Conservation (phyloP, 768 basidiomycete species). For the Brasilioporus rufonigricans region DNA sequence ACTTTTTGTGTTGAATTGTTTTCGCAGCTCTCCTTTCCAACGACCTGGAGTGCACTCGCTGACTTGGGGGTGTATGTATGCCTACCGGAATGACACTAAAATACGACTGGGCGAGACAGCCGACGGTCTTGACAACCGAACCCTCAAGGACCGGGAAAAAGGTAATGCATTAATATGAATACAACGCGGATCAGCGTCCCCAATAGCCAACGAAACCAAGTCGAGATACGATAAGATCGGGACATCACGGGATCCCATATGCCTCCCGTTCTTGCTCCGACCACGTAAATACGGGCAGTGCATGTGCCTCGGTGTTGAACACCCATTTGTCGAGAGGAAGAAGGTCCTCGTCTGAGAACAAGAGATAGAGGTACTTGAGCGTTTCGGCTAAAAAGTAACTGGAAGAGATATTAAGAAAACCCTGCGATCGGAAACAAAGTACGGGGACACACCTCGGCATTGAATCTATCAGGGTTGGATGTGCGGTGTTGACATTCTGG, state of each 20-base stretch:
- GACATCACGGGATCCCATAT: slow-evolving; percentile 31
- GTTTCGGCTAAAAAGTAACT: slow-evolving; percentile 60
- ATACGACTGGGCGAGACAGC: too few relatives aligned
- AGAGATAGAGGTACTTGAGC: slow-evolving; percentile 70
- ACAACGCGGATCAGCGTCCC: too few relatives aligned
- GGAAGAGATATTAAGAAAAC: background rate
- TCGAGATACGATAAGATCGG: too few relatives aligned
- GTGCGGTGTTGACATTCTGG: slow-evolving; percentile 41
- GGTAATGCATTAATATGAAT: too few relatives aligned
- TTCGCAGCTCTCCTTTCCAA: background rate
- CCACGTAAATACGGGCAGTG: slow-evolving; percentile 71
- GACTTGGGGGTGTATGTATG: too few relatives aligned
- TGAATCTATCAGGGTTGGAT: slow-evolving; percentile 43
- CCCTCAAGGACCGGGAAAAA: too few relatives aligned
- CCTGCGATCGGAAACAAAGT: background rate
- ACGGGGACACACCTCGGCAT: slow-evolving; percentile 69
- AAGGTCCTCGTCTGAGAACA: slow-evolving; percentile 64
- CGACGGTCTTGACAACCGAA: too few relatives aligned
- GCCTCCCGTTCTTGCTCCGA: slow-evolving; percentile 47
- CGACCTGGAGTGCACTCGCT: too few relatives aligned
- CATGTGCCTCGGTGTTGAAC: slow-evolving; percentile 75
- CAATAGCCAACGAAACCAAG: too few relatives aligned
- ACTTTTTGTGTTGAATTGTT: slow-evolving; percentile 5
- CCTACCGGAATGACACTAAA: too few relatives aligned
- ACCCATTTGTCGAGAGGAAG: slow-evolving; percentile 56